Base-by-base conservation (phyloP, 1,284 basidiomycete species). In the Sporisorium reilianum region DNA sequence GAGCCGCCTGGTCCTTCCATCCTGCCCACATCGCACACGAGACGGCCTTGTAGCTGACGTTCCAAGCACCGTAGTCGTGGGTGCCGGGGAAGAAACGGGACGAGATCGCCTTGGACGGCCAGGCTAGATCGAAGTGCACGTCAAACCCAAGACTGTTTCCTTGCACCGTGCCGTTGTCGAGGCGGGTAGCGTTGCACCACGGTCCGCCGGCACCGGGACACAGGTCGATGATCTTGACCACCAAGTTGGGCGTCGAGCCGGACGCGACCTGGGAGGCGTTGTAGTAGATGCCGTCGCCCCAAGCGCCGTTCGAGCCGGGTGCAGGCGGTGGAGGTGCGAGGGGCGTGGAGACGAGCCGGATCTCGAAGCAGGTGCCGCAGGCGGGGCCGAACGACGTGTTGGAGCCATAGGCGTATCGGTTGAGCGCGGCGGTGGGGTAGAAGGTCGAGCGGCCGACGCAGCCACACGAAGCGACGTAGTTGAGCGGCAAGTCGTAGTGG, bases 111-210 rank as follows among this genome's bases (percentile, higher is more conserved):
- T 54, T 55, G 1, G 68, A 61, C 0, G 80, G 80, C 80, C 80
- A 81, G 28, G 80, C 80, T 4, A 81, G 71, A 59, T 81, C 80
- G 34, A 79, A 81, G 49, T 81, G 80, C 8, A 81, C 61, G 12
- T 68, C 62, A 22, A 70, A 73, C 2, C 76, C 78, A 0, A 77
- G 60, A 52, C 54, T 61, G 52, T 81, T 81, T 12, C 71, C 68
- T 20, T 60, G 4, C 9, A 61, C 49, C 2, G 63, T 74, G 2
- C 62, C 57, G 32, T 65, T 63, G 12, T 26, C 53, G 14, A 70
- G n/a, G 0, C 38, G 41, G 1, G 72, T 78, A 5, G 75, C 64
- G 46, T 78, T 78, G 63, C 79, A 80, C 66, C 69, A 75, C 8
- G 75, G 69, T 3, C 75, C 71, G 8, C 68, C 67, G 9, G 45